Evolutionary conservation across 331 rosid genomes (phyloP).

Genomic region (Prunus yedoensis): DNA sequence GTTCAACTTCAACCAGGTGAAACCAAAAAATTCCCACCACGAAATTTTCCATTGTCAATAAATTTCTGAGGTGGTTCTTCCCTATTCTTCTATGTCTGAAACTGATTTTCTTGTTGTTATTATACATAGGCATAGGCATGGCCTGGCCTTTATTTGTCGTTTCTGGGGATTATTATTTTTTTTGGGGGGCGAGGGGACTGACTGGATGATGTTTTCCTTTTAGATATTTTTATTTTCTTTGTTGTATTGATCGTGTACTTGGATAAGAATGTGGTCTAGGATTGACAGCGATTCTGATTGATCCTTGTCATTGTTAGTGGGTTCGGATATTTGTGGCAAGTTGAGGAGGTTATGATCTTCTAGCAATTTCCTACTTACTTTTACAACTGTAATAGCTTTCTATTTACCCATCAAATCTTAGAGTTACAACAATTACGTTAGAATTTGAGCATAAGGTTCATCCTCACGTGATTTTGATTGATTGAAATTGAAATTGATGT

Average conservation of each 20-base stretch:
- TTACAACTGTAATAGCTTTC: conserved; percentile 7
- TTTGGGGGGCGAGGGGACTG: too few relatives aligned
- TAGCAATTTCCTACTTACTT: conserved; percentile 19
- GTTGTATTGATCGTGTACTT: background rate
- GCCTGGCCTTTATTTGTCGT: conserved; percentile 10
- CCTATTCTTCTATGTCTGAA: background rate
- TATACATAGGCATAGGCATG: background rate
- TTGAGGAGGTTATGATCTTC: conserved; percentile 23
- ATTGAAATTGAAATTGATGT: background rate
- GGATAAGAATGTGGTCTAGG: background rate
- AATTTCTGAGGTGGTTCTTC: background rate
- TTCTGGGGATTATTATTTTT: background rate
- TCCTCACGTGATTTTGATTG: background rate
- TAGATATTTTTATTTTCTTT: conserved; percentile 13
- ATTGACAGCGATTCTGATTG: conserved; percentile 24
- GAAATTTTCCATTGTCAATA: background rate
- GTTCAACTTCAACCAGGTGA: conserved; percentile 14
- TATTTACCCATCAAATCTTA: background rate
- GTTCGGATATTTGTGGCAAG: conserved; percentile 26
- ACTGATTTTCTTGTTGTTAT: background rate
- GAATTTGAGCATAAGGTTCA: background rate
- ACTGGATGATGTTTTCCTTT: too few relatives aligned
- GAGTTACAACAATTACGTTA: background rate
- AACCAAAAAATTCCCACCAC: background rate
- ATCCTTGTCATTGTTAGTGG: conserved; percentile 10